Evolutionary conservation across 2,329 filamentous ascomycete genomes (phyloP).

Genomic region (Gaeumannomyces sp.): DNA sequence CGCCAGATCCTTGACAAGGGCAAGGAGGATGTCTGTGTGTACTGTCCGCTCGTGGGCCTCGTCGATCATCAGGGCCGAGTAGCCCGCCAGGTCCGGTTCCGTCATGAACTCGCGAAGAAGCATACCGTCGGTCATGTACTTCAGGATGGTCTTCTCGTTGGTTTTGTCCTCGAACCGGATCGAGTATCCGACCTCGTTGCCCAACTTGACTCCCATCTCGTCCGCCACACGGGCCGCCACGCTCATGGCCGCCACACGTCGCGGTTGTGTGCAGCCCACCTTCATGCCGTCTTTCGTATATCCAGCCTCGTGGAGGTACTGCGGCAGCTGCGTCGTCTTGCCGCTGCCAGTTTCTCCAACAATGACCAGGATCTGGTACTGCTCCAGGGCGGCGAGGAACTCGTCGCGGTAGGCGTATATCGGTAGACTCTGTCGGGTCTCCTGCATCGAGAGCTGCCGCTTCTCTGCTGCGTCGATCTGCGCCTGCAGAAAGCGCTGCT

Average conservation of each 20-base stretch:
- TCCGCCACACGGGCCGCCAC: slow-evolving; percentile 95
- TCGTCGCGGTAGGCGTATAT: slow-evolving; percentile 84
- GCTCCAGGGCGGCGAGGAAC: slow-evolving; percentile 76
- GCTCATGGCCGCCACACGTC: slow-evolving; percentile 94
- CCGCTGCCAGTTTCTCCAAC: slow-evolving; percentile 93
- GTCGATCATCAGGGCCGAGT: slow-evolving; percentile 90
- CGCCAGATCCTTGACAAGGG: slow-evolving; percentile 81
- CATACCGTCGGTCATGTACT: slow-evolving; percentile 98
- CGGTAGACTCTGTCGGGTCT: slow-evolving; percentile 82
- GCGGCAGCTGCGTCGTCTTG: slow-evolving; percentile 92
- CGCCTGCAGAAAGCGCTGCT: slow-evolving; percentile 71
- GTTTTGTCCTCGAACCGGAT: slow-evolving; percentile 94
- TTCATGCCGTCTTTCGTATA: slow-evolving; percentile 80
- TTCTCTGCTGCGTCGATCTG: slow-evolving; percentile 85
- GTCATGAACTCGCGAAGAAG: slow-evolving; percentile 83
- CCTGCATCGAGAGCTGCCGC: slow-evolving; percentile 81
- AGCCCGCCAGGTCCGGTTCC: slow-evolving; percentile 74
- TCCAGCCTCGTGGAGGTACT: slow-evolving; percentile 87
- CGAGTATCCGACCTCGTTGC: slow-evolving; percentile 87
- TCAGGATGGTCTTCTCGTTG: slow-evolving; percentile 82
- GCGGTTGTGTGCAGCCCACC: slow-evolving; percentile 88
- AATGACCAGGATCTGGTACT: slow-evolving; percentile 84
- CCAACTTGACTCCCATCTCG: slow-evolving; percentile 84
- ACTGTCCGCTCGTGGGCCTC: slow-evolving; percentile 94
- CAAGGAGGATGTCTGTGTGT: slow-evolving; percentile 83